Conservation (phyloP, 2,329 filamentous ascomycete species). For the Neodidymelliopsis sp. region DNA sequence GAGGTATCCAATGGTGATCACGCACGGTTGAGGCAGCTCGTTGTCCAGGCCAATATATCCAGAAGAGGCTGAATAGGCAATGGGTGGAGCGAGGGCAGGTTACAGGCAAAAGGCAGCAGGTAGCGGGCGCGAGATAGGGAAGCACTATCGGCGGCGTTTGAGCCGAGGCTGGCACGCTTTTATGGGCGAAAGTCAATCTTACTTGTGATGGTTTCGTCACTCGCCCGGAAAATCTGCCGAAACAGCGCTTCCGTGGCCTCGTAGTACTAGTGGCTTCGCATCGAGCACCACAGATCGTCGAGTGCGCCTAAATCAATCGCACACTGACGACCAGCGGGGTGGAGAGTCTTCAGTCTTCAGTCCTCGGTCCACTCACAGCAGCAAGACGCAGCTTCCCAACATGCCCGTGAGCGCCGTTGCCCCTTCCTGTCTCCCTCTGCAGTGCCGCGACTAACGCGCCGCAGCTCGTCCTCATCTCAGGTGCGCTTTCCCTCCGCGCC, state of each 20-base stretch:
- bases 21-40: neutral
- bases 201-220: slow-evolving; percentile 26
- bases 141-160: slow-evolving; percentile 12
- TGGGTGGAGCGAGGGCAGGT: slow-evolving; percentile 2
- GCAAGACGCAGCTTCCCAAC: neutral
- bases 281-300: slow-evolving; percentile 16
- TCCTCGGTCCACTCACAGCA: no score
- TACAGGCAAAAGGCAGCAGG: slow-evolving; percentile 13
- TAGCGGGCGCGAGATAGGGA: slow-evolving; percentile 7
- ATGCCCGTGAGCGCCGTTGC: slow-evolving; percentile 38
- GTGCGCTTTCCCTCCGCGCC: slow-evolving; percentile 16
- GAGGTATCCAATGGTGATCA: slow-evolving; percentile 2
- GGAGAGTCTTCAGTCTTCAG: neutral
- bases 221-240: slow-evolving; percentile 29
- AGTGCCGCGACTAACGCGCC: slow-evolving; percentile 27
- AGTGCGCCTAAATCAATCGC: slow-evolving; percentile 9
- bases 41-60: slow-evolving; percentile 8
- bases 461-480: slow-evolving; percentile 67
- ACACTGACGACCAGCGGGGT: slow-evolving; percentile 9
- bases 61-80: slow-evolving; percentile 18
- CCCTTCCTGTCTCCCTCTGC: slow-evolving; percentile 15
- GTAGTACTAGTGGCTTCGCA: slow-evolving; percentile 14
- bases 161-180: slow-evolving; percentile 27
- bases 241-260: slow-evolving; percentile 14
- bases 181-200: neutral